phyloP scores from a whole-genome alignment of 768 basidiomycete genomes.

The Pleurotus platypus region DNA sequence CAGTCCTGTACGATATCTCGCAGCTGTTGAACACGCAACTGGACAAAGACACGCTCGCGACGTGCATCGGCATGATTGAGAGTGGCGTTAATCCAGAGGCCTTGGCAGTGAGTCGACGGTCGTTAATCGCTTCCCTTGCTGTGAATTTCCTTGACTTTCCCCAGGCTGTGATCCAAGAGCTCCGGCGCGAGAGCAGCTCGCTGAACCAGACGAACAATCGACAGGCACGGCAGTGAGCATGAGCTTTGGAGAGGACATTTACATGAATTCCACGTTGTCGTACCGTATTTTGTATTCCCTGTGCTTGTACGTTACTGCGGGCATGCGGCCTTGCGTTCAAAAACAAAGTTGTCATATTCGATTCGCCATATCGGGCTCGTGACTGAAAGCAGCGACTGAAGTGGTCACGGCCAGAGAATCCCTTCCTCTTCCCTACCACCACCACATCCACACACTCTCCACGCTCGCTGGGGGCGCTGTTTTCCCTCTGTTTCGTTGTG shows the following conservation, averaged over 20 bases:
- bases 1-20: constrained; percentile 85
- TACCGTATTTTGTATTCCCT: not conserved
- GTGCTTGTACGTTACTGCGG: too few relatives aligned
- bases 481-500: too few relatives aligned
- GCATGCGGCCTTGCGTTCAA: too few relatives aligned
- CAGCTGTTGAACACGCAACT: constrained; percentile 84
- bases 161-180: constrained; percentile 82
- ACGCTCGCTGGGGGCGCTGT: too few relatives aligned
- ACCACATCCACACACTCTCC: too few relatives aligned
- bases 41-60: constrained; percentile 89
- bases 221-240: not conserved
- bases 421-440: not conserved
- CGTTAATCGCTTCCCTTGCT: constrained; percentile 7
- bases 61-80: constrained; percentile 90
- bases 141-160: not conserved
- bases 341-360: too few relatives aligned
- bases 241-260: not conserved
- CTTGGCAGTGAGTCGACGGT: constrained; percentile 56
- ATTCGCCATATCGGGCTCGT: not conserved
- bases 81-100: constrained; percentile 91
- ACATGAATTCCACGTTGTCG: not conserved
- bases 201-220: constrained; percentile 22
- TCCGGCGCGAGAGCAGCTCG: constrained; percentile 63
- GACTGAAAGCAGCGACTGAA: not conserved
- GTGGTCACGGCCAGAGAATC: not conserved